These are phyloP conservation scores for Aegle marmelos DNA, from an alignment of 345 rosid genomes.

Conservation along the genomic window DNA sequence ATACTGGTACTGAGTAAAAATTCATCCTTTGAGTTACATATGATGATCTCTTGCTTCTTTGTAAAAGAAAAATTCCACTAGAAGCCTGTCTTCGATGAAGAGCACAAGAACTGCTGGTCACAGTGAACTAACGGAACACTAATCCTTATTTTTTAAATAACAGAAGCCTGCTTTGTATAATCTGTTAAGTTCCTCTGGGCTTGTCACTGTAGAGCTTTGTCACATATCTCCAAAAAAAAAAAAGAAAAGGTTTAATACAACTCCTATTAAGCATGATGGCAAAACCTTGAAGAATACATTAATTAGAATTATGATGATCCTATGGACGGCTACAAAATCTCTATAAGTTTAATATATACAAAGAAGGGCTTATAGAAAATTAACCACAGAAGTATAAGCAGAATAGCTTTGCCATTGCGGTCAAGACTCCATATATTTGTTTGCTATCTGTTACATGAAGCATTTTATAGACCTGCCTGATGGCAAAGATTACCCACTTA, in stretches of 20 bases:
- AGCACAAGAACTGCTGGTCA: background rate
- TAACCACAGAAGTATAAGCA: background rate
- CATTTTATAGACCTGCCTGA: background rate
- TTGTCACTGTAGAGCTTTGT: background rate
- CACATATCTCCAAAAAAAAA: background rate
- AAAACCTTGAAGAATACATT: background rate
- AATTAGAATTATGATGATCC: background rate
- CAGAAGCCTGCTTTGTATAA: background rate
- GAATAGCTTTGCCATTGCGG: background rate
- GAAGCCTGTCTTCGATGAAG: background rate
- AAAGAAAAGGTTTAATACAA: background rate
- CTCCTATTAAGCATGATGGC: background rate
- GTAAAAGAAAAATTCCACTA: background rate
- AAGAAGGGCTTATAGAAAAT: background rate
- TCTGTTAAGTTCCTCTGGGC: background rate
- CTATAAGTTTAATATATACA: background rate
- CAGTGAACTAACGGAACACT: background rate
- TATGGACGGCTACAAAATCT: background rate
- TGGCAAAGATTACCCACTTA: background rate
- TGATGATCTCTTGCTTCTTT: background rate
- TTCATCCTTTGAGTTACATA: background rate
- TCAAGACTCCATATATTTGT: background rate
- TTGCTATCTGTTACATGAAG: background rate
- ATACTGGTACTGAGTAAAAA: background rate
- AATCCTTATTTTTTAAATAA: background rate